These are phyloP conservation scores for Avena eriantha DNA, from an alignment of 176 grass and related monocot genomes.

Conservation along the genomic window DNA sequence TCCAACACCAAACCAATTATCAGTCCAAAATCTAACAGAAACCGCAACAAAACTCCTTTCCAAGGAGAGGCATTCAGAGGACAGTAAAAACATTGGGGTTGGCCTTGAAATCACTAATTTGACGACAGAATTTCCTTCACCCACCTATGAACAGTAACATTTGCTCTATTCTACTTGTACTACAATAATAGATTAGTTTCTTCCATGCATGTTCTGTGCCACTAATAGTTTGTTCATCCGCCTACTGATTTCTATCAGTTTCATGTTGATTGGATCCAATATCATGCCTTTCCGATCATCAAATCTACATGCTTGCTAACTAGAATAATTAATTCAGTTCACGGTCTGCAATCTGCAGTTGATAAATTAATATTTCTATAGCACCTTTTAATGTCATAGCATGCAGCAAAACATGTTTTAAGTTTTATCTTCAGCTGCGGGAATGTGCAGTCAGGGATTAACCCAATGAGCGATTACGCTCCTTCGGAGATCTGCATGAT, in stretches of 20 bases:
- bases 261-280: neutral
- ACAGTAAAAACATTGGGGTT: too few relatives aligned
- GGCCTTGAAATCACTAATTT: too few relatives aligned
- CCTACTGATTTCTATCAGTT: constrained; percentile 12
- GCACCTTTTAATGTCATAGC: neutral
- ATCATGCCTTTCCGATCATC: neutral
- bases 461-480: neutral
- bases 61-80: too few relatives aligned
- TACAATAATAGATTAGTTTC: neutral
- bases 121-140: neutral
- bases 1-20: too few relatives aligned
- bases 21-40: too few relatives aligned
- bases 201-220: neutral
- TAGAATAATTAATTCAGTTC: constrained; percentile 12
- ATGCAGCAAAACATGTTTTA: constrained; percentile 16
- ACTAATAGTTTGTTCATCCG: neutral
- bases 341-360: neutral
- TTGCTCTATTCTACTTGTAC: neutral
- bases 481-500: constrained; percentile 42
- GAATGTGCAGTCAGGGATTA: constrained; percentile 7
- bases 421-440: constrained; percentile 28
- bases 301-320: neutral
- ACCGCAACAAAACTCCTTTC: too few relatives aligned
- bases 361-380: neutral
- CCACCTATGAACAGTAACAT: neutral